Percentiles rank a stretch among this genome's conserved stretches.
Conservation (phyloP, 257 asterid genomes). For the Salvia splendens region DNA sequence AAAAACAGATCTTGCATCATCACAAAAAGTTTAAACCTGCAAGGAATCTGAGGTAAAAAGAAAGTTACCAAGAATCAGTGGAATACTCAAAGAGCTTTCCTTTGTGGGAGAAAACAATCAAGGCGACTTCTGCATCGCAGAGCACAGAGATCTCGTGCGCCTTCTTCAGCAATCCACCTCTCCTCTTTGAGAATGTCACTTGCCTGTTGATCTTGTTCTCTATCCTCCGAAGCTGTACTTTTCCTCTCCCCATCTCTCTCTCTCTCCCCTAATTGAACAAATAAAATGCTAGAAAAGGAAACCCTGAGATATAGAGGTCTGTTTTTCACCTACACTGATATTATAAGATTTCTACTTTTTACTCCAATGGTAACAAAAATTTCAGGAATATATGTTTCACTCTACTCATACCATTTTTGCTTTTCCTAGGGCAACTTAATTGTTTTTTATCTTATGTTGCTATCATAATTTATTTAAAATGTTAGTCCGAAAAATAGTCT, state of each 20-base stretch:
- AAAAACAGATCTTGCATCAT: constrained; percentile 18
- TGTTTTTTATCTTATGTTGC: too few species aligned
- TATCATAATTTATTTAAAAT: too few species aligned
- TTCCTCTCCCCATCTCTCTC: constrained; percentile 78
- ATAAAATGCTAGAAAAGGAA: constrained; percentile 39
- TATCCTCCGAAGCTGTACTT: constrained; percentile 70
- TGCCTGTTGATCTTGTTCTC: constrained; percentile 87
- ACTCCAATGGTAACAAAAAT: constrained; percentile 23
- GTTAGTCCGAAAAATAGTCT: too few species aligned
- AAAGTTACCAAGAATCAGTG: constrained; percentile 60
- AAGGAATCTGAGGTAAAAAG: constrained; percentile 2
- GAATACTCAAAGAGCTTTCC: constrained; percentile 83
- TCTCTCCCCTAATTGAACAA: constrained; percentile 24
- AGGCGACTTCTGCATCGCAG: constrained; percentile 79
- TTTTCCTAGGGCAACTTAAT: background rate
- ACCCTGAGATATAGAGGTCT: constrained; percentile 34
- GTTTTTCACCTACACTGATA: constrained; percentile 26
- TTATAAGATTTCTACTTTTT: constrained; percentile 14
- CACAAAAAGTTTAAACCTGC: background rate
- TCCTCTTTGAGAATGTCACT: constrained; percentile 83
- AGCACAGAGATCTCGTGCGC: constrained; percentile 86
- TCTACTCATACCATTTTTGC: background rate
- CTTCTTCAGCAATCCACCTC: constrained; percentile 73
- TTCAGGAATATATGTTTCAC: background rate
- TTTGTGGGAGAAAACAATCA: constrained; percentile 74